Percentiles rank a stretch among this genome's conserved stretches.
These are phyloP conservation scores for Oleoguttula mirabilis DNA, from an alignment of 495 filamentous ascomycete genomes.

Conservation along the genomic window DNA sequence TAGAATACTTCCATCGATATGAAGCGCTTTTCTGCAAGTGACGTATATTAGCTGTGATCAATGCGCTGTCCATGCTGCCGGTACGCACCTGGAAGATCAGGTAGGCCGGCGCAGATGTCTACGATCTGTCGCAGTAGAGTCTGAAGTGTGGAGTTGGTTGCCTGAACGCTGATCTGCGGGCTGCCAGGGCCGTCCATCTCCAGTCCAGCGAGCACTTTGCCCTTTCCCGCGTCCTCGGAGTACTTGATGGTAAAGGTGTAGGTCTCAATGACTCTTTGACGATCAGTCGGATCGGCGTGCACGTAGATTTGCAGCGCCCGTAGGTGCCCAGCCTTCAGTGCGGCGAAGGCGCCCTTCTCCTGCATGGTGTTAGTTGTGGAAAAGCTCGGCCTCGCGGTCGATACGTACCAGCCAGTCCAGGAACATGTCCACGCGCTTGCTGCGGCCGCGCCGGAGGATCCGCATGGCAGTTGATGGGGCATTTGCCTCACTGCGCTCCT, in stretches of 20 bases:
- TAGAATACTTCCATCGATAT: slow-evolving; percentile 39
- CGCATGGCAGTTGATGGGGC: slow-evolving; percentile 17
- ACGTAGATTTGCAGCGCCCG: slow-evolving; percentile 38
- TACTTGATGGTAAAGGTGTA: slow-evolving; percentile 45
- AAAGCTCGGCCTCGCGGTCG: slow-evolving; percentile 5
- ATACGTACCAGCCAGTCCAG: slow-evolving; percentile 34
- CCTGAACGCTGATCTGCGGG: slow-evolving; percentile 28
- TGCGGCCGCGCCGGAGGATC: slow-evolving; percentile 30
- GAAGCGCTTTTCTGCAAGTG: slow-evolving; percentile 28
- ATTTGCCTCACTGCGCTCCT: slow-evolving; percentile 18
- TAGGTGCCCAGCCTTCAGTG: slow-evolving; percentile 29
- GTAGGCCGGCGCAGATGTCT: slow-evolving; percentile 30
- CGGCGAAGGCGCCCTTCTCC: slow-evolving; percentile 40
- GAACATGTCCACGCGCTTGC: slow-evolving; percentile 30
- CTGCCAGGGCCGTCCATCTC: slow-evolving; percentile 30
- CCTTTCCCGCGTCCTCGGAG: slow-evolving; percentile 12
- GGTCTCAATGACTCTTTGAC: slow-evolving; percentile 31
- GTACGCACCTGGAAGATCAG: slow-evolving; percentile 34
- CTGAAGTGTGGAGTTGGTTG: slow-evolving; percentile 30
- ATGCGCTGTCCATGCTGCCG: background rate
- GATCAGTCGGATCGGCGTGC: slow-evolving; percentile 9
- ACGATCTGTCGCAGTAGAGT: slow-evolving; percentile 32
- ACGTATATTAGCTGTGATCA: background rate
- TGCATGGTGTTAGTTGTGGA: slow-evolving; percentile 13
- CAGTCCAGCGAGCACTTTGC: slow-evolving; percentile 27